phyloP scores from a whole-genome alignment of 768 basidiomycete species.

The Suillus brevipes region DNA sequence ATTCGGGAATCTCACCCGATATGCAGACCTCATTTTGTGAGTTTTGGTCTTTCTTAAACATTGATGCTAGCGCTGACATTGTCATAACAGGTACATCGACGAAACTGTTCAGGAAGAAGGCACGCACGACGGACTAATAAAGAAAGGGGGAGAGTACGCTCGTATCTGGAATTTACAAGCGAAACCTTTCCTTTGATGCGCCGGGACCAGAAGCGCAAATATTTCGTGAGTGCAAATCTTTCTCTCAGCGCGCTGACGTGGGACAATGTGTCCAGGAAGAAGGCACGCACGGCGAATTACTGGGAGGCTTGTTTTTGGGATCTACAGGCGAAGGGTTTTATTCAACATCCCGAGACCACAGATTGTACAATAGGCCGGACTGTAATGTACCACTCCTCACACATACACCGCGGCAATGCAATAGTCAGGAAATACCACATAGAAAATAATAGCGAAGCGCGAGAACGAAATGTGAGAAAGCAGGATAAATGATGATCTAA shows the following conservation, averaged over 20 bases:
- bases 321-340: constrained; percentile 70
- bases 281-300: constrained; percentile 62
- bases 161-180: constrained; percentile 75
- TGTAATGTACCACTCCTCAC: not conserved
- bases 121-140: constrained; percentile 60
- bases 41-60: not conserved
- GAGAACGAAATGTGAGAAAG: not conserved
- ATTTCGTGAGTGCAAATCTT: not conserved
- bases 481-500: constrained; percentile 3
- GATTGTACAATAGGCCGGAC: not conserved
- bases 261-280: constrained; percentile 47
- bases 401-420: not conserved
- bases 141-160: constrained; percentile 63
- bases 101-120: constrained; percentile 66
- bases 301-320: constrained; percentile 65
- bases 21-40: not conserved
- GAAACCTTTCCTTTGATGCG: constrained; percentile 53
- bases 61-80: not conserved
- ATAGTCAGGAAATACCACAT: constrained; percentile 3
- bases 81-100: constrained; percentile 60
- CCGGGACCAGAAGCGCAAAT: not conserved
- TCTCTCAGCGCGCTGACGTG: not conserved
- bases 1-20: not conserved
- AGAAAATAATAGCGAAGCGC: not conserved
- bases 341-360: constrained; percentile 23